Evolutionary conservation across 2,329 filamentous ascomycete species (phyloP).

Genomic region (Elsinoe australis): DNA sequence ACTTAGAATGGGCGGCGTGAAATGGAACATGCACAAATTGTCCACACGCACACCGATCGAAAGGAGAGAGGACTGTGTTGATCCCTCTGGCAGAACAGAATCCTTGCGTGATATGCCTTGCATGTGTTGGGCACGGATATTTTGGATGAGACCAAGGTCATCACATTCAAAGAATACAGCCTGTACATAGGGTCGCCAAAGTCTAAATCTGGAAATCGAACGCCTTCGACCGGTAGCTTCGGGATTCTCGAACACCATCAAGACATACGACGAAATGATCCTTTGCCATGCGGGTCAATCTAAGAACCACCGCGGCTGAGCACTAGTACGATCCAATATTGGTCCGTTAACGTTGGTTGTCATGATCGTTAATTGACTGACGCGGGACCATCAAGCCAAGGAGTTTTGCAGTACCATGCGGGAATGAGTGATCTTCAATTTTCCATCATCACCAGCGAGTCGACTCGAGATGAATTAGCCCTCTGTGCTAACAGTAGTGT

Average conservation of each 20-base stretch:
- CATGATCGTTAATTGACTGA: not conserved
- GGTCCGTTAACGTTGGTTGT: slow-evolving; percentile 8
- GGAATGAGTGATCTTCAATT: slow-evolving; percentile 5
- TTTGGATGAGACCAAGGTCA: no score
- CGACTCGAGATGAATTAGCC: no score
- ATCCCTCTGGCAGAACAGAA: no score
- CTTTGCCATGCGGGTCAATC: slow-evolving; percentile 1
- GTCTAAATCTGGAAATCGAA: slow-evolving; percentile 13
- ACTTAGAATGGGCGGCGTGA: no score
- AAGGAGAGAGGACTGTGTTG: no score
- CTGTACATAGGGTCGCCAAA: no score
- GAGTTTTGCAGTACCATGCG: not conserved
- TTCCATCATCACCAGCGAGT: no score
- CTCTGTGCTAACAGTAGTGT: slow-evolving; percentile 2
- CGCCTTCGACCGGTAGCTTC: slow-evolving; percentile 3
- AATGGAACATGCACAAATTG: no score
- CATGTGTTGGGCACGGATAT: no score
- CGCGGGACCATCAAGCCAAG: not conserved
- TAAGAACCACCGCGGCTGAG: slow-evolving; percentile 9
- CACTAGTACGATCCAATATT: not conserved
- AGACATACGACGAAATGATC: not conserved
- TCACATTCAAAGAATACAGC: no score
- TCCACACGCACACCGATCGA: no score
- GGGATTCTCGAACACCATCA: slow-evolving; percentile 12
- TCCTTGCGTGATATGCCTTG: no score